Base-by-base conservation (phyloP, 768 basidiomycete genomes). In the Leccinum barrowsii region DNA sequence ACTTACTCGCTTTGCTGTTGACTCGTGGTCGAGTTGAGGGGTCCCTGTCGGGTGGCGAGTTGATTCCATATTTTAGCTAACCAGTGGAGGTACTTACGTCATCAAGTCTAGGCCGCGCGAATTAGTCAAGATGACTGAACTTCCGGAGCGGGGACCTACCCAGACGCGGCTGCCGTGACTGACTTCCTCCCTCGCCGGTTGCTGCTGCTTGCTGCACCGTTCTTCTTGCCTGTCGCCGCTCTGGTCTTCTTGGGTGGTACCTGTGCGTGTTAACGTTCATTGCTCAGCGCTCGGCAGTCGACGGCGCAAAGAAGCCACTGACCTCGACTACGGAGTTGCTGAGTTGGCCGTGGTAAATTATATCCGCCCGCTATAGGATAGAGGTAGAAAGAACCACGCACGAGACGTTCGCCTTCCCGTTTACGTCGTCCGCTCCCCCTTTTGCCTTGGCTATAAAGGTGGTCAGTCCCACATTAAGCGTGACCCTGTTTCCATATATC, bases 201-300 rank as follows among this genome's bases (percentile, higher is more conserved):
- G 7, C 28, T 46, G 24, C 19, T 54, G 12, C 35, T 61, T 59
- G 24, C 53, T 32, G 55, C 34, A 42, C 26, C 12, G 52, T 35
- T 56, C 40, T 57, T 76, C 70, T 46, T 64, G 5, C 53, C n/a
- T 3, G 40, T 47, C 2, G 66, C 70, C 1, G 72, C 67, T 68
- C 67, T 82, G 5, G 76, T 52, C 64, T 78, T 83, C 69, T 81
- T 82, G 19, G 73, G 59, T 26, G 75, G 67, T 10, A 77, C 70
- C 30, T 71, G 60, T 40, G 55, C 70, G n/a, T n/a, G n/a, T 24
- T 24, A 24, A 24, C 24, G 24, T 42, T n/a, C 10, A n/a, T 11
- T n/a, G 40, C n/a, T 42, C 40, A 42, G 40, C n/a, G n/a, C 40
- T n/a, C 40, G 40, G 40, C 8, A 42, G 40, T n/a, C n/a, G 4